Base-by-base conservation (phyloP, 495 filamentous ascomycete species). In the Hypoxylon trugodes region DNA sequence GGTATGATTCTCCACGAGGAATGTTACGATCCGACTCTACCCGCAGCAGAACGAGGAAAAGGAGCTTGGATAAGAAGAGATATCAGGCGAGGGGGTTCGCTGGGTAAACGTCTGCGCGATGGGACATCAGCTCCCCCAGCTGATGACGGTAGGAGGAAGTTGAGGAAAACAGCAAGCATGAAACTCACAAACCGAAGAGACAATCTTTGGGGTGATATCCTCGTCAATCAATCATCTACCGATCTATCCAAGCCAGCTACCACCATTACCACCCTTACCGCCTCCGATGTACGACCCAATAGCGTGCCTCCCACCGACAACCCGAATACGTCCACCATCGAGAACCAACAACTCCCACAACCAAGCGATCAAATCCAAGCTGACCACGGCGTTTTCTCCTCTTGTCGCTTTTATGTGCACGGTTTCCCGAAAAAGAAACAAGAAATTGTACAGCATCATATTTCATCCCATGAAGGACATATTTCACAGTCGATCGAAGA, bases 1-100 rank as follows among this genome's bases (percentile, higher is more conserved):
- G 96, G 95, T n/a, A 93, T 98, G 92, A 88, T 90, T 2, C 79
- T 98, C 18, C 89, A 97, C 25, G 96, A 97, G 69, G 79, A 79
- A 8, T 84, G 84, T 55, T 98, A 96, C 72, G 86, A 95, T 70
- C 93, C 91, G 1, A 73, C 77, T 26, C 58, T 93, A 8, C 86
- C 91, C 5, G 41, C 61, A 8, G 86, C 89, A 61, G 78, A 91
- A 68, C 86, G 91, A 66, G 95, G 95, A 0, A 77, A 78, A 6
- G 90, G 87, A 4, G 94, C 95, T 46, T 96, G 91, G 90, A 88
- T 87, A 70, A 82, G 84, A 61, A 68, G 75, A 66, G 73, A 77
- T 64, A 51, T 74, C 26, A 66, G 75, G 52, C 66, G 69, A 57
- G 58, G 69, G 52, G 56, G 76, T 53, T 65, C 67, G 0, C 59